Evolutionary conservation across 2,329 filamentous ascomycete genomes (phyloP).

Genomic region (Hypoxylon sp.): DNA sequence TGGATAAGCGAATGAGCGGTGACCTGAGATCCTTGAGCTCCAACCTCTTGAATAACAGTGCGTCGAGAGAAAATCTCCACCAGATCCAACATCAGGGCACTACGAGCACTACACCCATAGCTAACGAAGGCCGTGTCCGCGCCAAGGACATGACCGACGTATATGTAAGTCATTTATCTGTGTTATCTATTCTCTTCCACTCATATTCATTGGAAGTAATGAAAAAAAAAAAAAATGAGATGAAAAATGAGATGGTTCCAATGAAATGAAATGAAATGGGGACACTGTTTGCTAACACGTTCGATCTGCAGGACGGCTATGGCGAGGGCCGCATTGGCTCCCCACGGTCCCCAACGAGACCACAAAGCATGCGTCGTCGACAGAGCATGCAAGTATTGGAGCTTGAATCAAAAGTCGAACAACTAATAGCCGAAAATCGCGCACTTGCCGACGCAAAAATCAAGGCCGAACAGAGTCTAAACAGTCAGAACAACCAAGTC

Average conservation of each 20-base stretch:
- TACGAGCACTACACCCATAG: constrained; percentile 77
- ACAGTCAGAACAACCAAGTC: constrained; percentile 75
- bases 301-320: constrained; percentile 81
- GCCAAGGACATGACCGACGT: constrained; percentile 91
- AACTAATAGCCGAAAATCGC: constrained; percentile 87
- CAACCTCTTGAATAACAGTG: constrained; percentile 58
- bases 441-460: constrained; percentile 80
- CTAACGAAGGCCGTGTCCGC: constrained; percentile 89
- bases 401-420: constrained; percentile 87
- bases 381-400: constrained; percentile 98
- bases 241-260: not conserved
- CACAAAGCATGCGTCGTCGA: constrained; percentile 94
- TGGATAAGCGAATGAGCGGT: constrained; percentile 78
- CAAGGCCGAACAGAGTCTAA: constrained; percentile 76
- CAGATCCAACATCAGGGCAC: constrained; percentile 50
- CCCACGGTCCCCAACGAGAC: constrained; percentile 91
- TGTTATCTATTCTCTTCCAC: constrained; percentile 1
- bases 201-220: constrained; percentile 20
- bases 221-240: not conserved
- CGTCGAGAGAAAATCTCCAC: constrained; percentile 46
- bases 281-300: constrained; percentile 38
- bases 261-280: constrained; percentile 19
- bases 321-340: constrained; percentile 90
- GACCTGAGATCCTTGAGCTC: constrained; percentile 79
- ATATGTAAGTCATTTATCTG: constrained; percentile 77